Conservation (phyloP, 371 early-diverging fungal genomes). For the Syncephalastrum sp. region DNA sequence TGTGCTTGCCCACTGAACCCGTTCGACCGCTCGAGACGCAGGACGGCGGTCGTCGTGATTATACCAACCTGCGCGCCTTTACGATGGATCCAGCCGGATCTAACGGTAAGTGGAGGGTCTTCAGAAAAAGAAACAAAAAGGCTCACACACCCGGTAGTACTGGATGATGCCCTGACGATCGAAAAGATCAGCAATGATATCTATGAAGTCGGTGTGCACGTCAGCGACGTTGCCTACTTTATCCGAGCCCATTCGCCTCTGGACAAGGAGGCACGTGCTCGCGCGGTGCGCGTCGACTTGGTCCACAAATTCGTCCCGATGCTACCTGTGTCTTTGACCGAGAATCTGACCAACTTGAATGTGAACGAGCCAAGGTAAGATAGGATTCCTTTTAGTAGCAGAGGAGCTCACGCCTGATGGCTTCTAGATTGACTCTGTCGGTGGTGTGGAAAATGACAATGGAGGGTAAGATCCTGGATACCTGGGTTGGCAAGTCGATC, state of each 20-base stretch:
- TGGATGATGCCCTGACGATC: conserved; percentile 95
- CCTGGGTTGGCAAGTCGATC: conserved; percentile 72
- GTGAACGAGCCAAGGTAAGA: conserved; percentile 27
- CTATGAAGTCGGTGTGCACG: conserved; percentile 91
- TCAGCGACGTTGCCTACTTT: conserved; percentile 97
- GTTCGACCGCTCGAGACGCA: conserved; percentile 55
- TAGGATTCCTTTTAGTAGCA: background rate
- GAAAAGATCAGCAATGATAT: conserved; percentile 58
- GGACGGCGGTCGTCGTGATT: conserved; percentile 59
- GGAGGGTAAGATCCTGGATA: conserved; percentile 62
- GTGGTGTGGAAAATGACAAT: conserved; percentile 80
- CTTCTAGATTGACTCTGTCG: conserved; percentile 73
- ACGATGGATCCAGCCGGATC: conserved; percentile 92
- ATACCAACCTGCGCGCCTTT: conserved; percentile 65
- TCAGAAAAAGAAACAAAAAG: background rate
- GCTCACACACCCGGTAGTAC: conserved; percentile 15
- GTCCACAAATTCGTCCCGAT: conserved; percentile 91
- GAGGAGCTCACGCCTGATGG: background rate
- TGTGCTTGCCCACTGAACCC: conserved; percentile 55
- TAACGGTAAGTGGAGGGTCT: conserved; percentile 53
- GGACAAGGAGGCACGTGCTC: conserved; percentile 86
- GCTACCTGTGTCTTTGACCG: conserved; percentile 90
- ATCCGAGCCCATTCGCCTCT: conserved; percentile 80
- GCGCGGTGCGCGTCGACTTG: conserved; percentile 94
- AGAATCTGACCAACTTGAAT: conserved; percentile 51